phyloP scores from a whole-genome alignment of 1,139 yeast species.

The Nakaseomyces bracarensis region DNA sequence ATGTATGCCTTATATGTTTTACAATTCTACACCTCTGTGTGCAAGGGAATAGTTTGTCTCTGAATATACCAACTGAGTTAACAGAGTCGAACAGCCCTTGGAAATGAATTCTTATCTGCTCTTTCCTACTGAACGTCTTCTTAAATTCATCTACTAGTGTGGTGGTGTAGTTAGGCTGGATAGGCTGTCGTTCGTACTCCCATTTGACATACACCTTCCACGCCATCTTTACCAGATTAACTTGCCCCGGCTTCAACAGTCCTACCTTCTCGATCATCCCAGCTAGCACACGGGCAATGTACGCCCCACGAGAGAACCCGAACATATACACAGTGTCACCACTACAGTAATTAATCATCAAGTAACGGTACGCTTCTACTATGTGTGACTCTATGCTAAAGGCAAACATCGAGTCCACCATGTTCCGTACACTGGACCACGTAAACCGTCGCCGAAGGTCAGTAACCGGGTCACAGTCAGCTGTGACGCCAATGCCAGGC shows the following conservation, averaged over 20 bases:
- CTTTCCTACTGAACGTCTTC: conserved; percentile 41
- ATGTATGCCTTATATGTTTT: conserved; percentile 54
- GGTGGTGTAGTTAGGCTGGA: conserved; percentile 35
- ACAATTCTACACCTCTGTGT: conserved; percentile 44
- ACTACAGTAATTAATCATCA: conserved; percentile 40
- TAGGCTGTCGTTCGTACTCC: conserved; percentile 55
- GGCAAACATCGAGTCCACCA: conserved; percentile 46
- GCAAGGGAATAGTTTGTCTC: conserved; percentile 51
- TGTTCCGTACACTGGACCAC: conserved; percentile 21
- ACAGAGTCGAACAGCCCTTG: conserved; percentile 64
- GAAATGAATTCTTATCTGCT: conserved; percentile 40
- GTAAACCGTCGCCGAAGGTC: conserved; percentile 19
- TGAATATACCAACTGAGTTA: conserved; percentile 51
- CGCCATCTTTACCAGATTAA: conserved; percentile 47
- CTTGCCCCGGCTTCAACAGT: conserved; percentile 44
- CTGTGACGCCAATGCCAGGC: conserved; percentile 54
- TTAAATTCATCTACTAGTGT: conserved; percentile 45
- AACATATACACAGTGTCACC: conserved; percentile 49
- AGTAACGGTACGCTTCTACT: conserved; percentile 45
- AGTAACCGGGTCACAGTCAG: conserved; percentile 36
- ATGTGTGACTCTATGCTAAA: conserved; percentile 48
- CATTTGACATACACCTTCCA: conserved; percentile 55
- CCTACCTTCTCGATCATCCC: conserved; percentile 61
- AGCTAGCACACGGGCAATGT: conserved; percentile 51
- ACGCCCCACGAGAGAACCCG: conserved; percentile 63